phyloP scores from a whole-genome alignment of 306 rosid genomes.

The Pterocarpus santalinus region DNA sequence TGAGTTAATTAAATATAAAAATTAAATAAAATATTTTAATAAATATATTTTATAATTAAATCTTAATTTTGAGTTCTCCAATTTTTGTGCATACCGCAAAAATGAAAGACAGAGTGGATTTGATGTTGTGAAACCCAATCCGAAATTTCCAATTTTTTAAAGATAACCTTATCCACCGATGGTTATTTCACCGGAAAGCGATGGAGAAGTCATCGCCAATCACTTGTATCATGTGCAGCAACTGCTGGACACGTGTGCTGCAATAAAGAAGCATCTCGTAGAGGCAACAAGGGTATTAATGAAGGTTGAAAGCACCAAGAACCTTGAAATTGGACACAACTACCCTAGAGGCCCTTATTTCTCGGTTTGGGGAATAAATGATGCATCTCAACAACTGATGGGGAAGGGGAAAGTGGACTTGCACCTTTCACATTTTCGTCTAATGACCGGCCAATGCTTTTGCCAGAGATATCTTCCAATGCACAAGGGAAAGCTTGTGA shows the following conservation, averaged over 20 bases:
- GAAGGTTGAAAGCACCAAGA: conserved; percentile 15
- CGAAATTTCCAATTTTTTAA: not conserved
- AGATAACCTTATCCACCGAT: not conserved
- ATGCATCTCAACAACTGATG: conserved; percentile 26
- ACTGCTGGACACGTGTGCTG: conserved; percentile 25
- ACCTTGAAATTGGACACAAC: not conserved
- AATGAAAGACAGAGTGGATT: too few species aligned
- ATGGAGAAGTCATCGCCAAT: conserved; percentile 25
- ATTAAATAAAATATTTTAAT: too few species aligned
- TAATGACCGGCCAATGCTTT: conserved; percentile 12
- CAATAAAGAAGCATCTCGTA: not conserved
- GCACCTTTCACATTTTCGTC: not conserved
- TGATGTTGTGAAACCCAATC: too few species aligned
- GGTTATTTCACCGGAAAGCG: conserved; percentile 21
- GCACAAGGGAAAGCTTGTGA: not conserved
- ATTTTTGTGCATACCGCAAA: too few species aligned
- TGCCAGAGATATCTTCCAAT: conserved; percentile 12
- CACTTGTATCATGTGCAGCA: not conserved
- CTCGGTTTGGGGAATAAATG: not conserved
- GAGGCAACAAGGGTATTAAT: conserved; percentile 17
- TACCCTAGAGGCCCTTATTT: not conserved
- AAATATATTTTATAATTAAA: too few species aligned
- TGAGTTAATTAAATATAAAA: too few species aligned
- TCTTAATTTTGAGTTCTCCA: too few species aligned
- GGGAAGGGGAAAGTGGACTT: not conserved